Conservation (phyloP, 768 basidiomycete species). For the Pisolithus marmoratus region DNA sequence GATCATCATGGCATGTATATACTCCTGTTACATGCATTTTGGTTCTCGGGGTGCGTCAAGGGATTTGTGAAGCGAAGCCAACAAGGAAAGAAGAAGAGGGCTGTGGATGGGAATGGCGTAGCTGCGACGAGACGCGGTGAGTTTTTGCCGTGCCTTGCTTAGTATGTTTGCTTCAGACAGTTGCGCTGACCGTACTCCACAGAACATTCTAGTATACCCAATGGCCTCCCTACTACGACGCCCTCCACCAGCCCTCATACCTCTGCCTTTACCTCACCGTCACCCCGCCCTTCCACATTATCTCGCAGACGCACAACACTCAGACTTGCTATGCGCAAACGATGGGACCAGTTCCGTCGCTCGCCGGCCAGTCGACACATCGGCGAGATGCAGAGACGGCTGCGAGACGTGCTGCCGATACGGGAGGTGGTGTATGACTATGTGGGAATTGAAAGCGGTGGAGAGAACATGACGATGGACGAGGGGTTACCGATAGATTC, state of each 20-base stretch:
- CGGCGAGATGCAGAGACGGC: slow-evolving; percentile 23
- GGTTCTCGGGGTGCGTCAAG: slow-evolving; percentile 48
- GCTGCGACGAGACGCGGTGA: background rate
- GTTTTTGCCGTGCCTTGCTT: background rate
- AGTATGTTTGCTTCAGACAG: too few species aligned
- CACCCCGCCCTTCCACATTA: slow-evolving; percentile 16
- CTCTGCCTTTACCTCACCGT: background rate
- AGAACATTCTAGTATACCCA: slow-evolving; percentile 9
- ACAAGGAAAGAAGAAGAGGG: background rate
- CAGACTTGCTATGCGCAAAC: slow-evolving; percentile 20
- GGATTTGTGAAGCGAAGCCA: slow-evolving; percentile 37
- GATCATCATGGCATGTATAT: slow-evolving; percentile 34
- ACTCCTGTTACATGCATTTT: slow-evolving; percentile 45
- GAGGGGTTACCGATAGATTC: too few species aligned
- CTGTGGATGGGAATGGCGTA: background rate
- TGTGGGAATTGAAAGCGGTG: slow-evolving; percentile 13
- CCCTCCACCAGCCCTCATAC: background rate
- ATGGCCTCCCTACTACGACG: background rate
- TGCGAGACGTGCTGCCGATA: slow-evolving; percentile 22
- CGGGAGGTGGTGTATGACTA: slow-evolving; percentile 27
- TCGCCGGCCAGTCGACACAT: slow-evolving; percentile 23
- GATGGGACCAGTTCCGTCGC: slow-evolving; percentile 24
- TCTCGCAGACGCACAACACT: slow-evolving; percentile 24
- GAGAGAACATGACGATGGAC: too few species aligned
- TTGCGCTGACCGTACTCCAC: background rate